Evolutionary conservation across 2,329 filamentous ascomycete species (phyloP).

Genomic region (Nigrospora sphaerica): DNA sequence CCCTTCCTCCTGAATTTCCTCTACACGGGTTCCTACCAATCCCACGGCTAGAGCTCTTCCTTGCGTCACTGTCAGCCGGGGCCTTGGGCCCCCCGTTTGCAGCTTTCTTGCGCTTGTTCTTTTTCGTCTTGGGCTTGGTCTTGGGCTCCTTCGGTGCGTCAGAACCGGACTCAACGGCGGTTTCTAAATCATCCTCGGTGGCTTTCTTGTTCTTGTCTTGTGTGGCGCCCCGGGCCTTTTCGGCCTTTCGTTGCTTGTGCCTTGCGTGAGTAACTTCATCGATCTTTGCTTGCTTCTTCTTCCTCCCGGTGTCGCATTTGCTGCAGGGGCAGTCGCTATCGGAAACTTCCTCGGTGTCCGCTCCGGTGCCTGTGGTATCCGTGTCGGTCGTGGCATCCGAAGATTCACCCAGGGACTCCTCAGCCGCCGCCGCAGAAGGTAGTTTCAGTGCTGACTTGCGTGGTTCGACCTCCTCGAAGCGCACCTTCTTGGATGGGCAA

Average conservation of each 20-base stretch:
- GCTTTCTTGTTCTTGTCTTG: slow-evolving; percentile 3
- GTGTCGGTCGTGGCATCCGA: slow-evolving; percentile 6
- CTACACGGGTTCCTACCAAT: no score
- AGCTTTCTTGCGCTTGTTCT: slow-evolving; percentile 6
- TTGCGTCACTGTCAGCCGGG: background rate
- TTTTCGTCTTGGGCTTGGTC: slow-evolving; percentile 3
- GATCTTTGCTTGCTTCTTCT: slow-evolving; percentile 13
- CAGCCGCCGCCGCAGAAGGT: slow-evolving; percentile 1
- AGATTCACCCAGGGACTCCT: slow-evolving; percentile 3
- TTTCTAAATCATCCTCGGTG: slow-evolving; percentile 3
- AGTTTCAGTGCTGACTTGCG: slow-evolving; percentile 32
- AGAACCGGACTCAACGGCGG: slow-evolving; percentile 6
- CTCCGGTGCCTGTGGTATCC: slow-evolving; percentile 9
- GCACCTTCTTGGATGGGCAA: slow-evolving; percentile 12
- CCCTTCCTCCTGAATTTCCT: background rate
- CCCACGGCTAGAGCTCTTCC: background rate
- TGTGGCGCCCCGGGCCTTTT: slow-evolving; percentile 4
- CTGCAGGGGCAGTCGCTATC: slow-evolving; percentile 27
- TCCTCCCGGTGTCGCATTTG: slow-evolving; percentile 19
- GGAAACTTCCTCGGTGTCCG: slow-evolving; percentile 16
- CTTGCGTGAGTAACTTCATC: slow-evolving; percentile 3
- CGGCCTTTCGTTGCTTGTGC: slow-evolving; percentile 14
- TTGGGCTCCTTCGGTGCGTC: slow-evolving; percentile 1
- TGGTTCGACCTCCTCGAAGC: slow-evolving; percentile 7
- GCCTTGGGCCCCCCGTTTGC: background rate